Base-by-base conservation (phyloP, 1,139 yeast species). In the Pichia sp. region DNA sequence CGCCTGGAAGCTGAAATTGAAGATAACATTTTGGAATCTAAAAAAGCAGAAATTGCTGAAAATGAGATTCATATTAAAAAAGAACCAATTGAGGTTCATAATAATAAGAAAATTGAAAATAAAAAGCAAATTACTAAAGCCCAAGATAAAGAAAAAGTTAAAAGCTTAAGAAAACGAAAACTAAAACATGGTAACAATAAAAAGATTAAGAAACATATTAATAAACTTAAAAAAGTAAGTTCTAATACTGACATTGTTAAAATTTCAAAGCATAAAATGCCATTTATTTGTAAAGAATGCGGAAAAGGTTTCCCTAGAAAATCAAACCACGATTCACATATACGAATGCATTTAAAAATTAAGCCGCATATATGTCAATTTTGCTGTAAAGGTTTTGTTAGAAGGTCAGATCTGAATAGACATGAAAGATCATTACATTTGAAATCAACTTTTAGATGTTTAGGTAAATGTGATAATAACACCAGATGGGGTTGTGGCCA, bases 371-470 rank as follows among this genome's bases (percentile, higher is more conserved):
- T 78, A 24, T 92, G 98, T 66, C 72, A 78, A 12, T 77, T 83
- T 7, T 92, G 98, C 65, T 94, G 92, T 6, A 87, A 87, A 63
- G 95, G 96, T 6, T 92, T 92, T 73, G 97, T 97, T 1, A 70
- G 98, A 48, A 96, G 89, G 59, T 97, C 92, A 58, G 98, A 92
- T 65, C 70, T 95, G 40, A 89, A 87, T 60, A 73, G 98, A 36
- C 98, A 92, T 61, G 97, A 90, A 61, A 95, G 87, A 49, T 70
- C 92, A 47, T 97, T 92, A 62, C 74, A 90, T 8, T 97, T 97
- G 4, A 92, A 86, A 62, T 89, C 87, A 69, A 76, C 86, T 58
- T 90, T 78, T 61, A 87, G 82, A 51, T 92, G 97, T 63, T 72
- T 74, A 50, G 97, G 97, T 0, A 63, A 11, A 6, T 22, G 30